Percentiles rank a stretch among this genome's conserved stretches.
These are phyloP conservation scores for Solanum tarijense DNA, from an alignment of 257 asterid genomes.

Conservation along the genomic window DNA sequence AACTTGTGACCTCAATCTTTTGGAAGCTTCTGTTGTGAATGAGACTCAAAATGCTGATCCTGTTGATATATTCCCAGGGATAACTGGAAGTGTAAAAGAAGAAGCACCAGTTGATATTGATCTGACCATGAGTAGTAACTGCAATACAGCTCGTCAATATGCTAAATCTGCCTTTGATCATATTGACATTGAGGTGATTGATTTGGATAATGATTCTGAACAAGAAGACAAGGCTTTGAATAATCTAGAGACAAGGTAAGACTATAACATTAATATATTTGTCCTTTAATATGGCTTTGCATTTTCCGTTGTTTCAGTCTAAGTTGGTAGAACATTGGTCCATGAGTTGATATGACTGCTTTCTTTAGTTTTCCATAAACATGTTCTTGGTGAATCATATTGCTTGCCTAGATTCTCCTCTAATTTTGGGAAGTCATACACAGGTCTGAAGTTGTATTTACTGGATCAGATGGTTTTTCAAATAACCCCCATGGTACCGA, in stretches of 20 bases:
- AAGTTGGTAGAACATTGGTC: neutral
- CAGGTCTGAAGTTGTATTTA: constrained; percentile 63
- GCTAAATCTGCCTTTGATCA: constrained; percentile 29
- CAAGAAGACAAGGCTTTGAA: constrained; percentile 43
- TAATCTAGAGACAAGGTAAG: constrained; percentile 57
- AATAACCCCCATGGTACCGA: constrained; percentile 5
- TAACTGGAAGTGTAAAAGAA: constrained; percentile 27
- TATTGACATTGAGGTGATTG: constrained; percentile 77
- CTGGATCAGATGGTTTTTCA: constrained; percentile 59
- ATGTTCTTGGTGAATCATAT: neutral
- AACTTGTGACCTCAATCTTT: constrained; percentile 77
- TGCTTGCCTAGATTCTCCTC: neutral
- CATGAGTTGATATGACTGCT: neutral
- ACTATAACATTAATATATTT: neutral
- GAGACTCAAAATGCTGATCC: constrained; percentile 41
- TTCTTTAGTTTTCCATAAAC: neutral
- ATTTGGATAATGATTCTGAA: constrained; percentile 70
- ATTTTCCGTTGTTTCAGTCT: neutral
- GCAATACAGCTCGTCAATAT: constrained; percentile 22
- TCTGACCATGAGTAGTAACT: constrained; percentile 50
- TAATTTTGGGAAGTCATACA: constrained; percentile 6
- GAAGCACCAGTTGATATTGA: constrained; percentile 47
- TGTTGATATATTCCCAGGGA: constrained; percentile 29
- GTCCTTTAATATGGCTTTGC: neutral
- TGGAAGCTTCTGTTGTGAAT: constrained; percentile 47